A percentile compares a stretch with the other conserved stretches of the same genome.
Conservation (phyloP, 768 basidiomycete genomes). For the Suillus variegatus region DNA sequence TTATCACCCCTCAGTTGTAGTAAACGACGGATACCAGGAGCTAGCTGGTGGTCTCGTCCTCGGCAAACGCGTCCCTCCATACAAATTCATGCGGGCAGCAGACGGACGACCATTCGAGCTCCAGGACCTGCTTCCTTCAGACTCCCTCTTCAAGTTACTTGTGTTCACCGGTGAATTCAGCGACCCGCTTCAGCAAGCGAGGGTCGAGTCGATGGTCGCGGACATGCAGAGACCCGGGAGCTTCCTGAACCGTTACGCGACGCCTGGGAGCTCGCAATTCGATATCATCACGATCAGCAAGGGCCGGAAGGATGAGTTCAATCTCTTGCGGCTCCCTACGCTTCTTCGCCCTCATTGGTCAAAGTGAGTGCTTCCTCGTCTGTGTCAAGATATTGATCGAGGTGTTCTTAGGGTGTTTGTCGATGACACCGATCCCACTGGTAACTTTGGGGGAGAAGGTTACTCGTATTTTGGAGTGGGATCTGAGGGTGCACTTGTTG, state of each 20-base stretch:
- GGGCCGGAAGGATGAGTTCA: constrained; percentile 32
- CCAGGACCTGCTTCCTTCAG: constrained; percentile 49
- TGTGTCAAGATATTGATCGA: background rate
- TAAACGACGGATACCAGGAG: constrained; percentile 35
- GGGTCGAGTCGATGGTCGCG: constrained; percentile 26
- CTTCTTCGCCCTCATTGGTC: constrained; percentile 42
- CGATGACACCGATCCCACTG: constrained; percentile 53
- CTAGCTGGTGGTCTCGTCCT: constrained; percentile 42
- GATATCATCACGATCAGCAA: constrained; percentile 29
- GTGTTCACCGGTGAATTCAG: constrained; percentile 43
- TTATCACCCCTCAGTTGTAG: constrained; percentile 43
- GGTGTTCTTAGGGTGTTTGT: constrained; percentile 49
- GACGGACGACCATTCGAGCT: constrained; percentile 48
- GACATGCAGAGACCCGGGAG: constrained; percentile 25
- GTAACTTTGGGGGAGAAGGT: constrained; percentile 50
- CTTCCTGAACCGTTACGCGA: constrained; percentile 29
- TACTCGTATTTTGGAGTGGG: constrained; percentile 53
- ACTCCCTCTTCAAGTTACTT: constrained; percentile 51
- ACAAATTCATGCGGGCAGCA: constrained; percentile 45
- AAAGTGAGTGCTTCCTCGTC: constrained; percentile 31
- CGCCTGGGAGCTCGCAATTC: constrained; percentile 27
- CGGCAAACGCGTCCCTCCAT: constrained; percentile 51
- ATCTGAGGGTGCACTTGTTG: constrained; percentile 27
- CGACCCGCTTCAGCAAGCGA: constrained; percentile 24
- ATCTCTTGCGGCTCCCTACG: constrained; percentile 32